Evolutionary conservation across 352 stramenopile species (phyloP).

Genomic region (Pseudoperonospora humuli): DNA sequence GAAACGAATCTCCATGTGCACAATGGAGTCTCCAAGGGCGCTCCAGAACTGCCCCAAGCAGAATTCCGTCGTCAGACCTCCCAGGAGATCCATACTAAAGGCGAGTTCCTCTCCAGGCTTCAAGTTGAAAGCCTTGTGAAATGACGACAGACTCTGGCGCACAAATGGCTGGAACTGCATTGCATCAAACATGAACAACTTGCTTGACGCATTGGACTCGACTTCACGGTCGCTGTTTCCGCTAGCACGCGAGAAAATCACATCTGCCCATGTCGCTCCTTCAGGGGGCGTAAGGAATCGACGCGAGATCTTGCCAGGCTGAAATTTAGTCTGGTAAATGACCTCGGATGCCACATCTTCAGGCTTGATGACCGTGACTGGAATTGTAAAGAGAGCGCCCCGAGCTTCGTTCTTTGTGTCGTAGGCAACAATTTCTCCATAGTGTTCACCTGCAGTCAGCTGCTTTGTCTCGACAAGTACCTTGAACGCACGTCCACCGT

Average conservation of each 20-base stretch:
- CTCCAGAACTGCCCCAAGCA: slow-evolving; percentile 89
- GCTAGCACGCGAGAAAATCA: slow-evolving; percentile 57
- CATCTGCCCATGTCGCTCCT: slow-evolving; percentile 81
- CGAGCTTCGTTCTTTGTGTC: slow-evolving; percentile 51
- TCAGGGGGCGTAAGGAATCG: slow-evolving; percentile 75
- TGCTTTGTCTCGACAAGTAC: slow-evolving; percentile 84
- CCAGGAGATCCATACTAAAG: slow-evolving; percentile 69
- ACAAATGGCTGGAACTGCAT: slow-evolving; percentile 86
- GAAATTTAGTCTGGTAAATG: slow-evolving; percentile 40
- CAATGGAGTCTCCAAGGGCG: slow-evolving; percentile 66
- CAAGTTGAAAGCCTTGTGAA: slow-evolving; percentile 61
- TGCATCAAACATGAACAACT: slow-evolving; percentile 83
- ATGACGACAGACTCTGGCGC: slow-evolving; percentile 65
- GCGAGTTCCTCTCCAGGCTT: slow-evolving; percentile 51
- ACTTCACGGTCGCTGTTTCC: slow-evolving; percentile 29
- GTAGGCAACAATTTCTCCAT: slow-evolving; percentile 78
- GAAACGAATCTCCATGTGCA: slow-evolving; percentile 82
- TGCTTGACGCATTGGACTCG: slow-evolving; percentile 58
- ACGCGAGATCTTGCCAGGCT: slow-evolving; percentile 61
- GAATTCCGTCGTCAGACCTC: slow-evolving; percentile 79
- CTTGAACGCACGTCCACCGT: slow-evolving; percentile 81
- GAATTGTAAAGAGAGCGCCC: slow-evolving; percentile 85
- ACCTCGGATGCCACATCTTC: slow-evolving; percentile 37
- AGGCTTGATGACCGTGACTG: slow-evolving; percentile 86
- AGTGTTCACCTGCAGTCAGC: slow-evolving; percentile 78